phyloP scores from a whole-genome alignment of 345 rosid species.

The Eucalyptus erythrocorys region DNA sequence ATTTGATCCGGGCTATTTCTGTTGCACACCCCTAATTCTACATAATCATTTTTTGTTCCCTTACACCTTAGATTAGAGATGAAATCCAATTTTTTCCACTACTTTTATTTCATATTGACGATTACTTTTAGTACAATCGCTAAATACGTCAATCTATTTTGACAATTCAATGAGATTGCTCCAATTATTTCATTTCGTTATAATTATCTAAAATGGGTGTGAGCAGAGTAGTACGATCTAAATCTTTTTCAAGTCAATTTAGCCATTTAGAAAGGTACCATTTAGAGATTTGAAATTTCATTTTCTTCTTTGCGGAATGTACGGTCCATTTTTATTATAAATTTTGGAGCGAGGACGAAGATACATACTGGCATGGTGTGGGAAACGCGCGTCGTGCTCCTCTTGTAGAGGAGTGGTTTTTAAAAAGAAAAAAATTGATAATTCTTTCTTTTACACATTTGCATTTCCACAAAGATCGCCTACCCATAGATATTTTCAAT shows the following conservation, averaged over 20 bases:
- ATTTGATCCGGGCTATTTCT: no score
- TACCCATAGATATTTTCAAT: no score
- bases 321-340: neutral
- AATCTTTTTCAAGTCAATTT: neutral
- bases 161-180: fast-evolving
- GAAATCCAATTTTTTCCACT: neutral
- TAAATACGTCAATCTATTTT: neutral
- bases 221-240: neutral
- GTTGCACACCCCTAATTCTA: no score
- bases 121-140: neutral
- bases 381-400: neutral
- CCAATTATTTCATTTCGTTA: neutral
- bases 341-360: neutral
- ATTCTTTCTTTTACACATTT: neutral
- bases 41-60: neutral
- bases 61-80: neutral
- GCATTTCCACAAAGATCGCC: neutral
- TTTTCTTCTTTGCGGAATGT: neutral
- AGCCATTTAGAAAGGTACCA: neutral
- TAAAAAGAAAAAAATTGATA: neutral
- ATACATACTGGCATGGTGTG: neutral
- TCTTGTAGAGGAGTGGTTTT: neutral
- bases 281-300: neutral
- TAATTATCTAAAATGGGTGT: neutral
- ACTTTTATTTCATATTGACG: neutral